A percentile compares a stretch with the other conserved stretches of the same genome.
phyloP scores from a whole-genome alignment of 148 eudicot genomes.

The Camellia japonica region DNA sequence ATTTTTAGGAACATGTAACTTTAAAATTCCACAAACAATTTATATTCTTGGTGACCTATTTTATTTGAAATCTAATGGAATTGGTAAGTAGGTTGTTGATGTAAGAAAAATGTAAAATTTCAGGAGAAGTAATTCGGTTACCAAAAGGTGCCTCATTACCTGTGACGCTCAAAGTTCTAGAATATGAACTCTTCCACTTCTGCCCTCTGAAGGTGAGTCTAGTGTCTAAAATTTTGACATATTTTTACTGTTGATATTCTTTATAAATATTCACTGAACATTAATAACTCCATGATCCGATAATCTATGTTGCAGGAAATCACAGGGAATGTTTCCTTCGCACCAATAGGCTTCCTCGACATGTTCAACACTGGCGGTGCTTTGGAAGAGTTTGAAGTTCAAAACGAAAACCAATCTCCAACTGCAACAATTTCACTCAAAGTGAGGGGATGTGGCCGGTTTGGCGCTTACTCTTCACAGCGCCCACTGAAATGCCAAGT shows the following conservation, averaged over 20 bases:
- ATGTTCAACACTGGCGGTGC: conserved; percentile 89
- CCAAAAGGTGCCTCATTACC: conserved; percentile 67
- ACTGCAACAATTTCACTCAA: conserved; percentile 47
- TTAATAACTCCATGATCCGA: not conserved
- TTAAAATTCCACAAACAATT: not conserved
- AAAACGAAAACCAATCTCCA: conserved; percentile 27
- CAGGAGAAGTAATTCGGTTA: conserved; percentile 61
- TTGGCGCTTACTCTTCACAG: conserved; percentile 75
- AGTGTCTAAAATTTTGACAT: not conserved
- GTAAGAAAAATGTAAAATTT: not conserved
- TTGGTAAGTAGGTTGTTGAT: too few species aligned
- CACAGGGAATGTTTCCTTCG: conserved; percentile 52
- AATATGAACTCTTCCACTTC: conserved; percentile 83
- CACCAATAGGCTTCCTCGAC: conserved; percentile 81
- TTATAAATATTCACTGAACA: not conserved
- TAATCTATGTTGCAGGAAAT: conserved; percentile 48
- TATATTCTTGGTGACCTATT: too few species aligned
- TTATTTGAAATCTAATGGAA: too few species aligned
- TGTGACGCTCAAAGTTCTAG: conserved; percentile 84
- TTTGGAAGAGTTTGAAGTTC: conserved; percentile 51
- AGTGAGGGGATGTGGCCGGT: conserved; percentile 77
- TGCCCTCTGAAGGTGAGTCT: conserved; percentile 70
- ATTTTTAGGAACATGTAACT: too few species aligned
- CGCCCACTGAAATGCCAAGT: conserved; percentile 58
- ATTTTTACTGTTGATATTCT: not conserved